A percentile compares a stretch with the other conserved stretches of the same genome.
Conservation (phyloP, 2,329 filamentous ascomycete species). For the Aulographum hederae region DNA sequence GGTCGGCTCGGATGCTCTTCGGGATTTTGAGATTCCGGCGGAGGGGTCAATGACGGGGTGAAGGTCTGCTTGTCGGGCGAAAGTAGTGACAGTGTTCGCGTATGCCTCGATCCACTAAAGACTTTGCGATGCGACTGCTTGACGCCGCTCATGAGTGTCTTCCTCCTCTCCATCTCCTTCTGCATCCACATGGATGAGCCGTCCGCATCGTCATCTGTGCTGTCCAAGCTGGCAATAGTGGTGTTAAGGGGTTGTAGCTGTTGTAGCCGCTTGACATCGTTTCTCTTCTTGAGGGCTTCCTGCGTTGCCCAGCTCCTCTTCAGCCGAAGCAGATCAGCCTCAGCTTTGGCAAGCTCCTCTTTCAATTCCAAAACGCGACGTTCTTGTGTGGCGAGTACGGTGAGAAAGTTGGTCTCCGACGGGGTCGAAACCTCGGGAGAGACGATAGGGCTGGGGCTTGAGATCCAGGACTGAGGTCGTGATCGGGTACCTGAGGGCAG, state of each 20-base stretch:
- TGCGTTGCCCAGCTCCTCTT: conserved; percentile 72
- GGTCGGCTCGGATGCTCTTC: no score
- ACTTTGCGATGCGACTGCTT: conserved; percentile 27
- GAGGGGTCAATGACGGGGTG: neutral
- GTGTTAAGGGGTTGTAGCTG: conserved; percentile 29
- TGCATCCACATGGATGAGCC: conserved; percentile 25
- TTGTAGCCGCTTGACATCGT: neutral
- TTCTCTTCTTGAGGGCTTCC: conserved; percentile 56
- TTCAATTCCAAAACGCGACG: conserved; percentile 74
- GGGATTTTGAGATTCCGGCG: neutral
- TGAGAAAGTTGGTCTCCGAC: conserved; percentile 44
- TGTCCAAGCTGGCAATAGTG: conserved; percentile 11
- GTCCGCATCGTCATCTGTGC: conserved; percentile 20
- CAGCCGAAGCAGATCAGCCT: conserved; percentile 53
- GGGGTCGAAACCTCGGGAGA: conserved; percentile 30
- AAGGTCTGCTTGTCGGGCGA: conserved; percentile 38
- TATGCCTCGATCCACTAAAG: conserved; percentile 45
- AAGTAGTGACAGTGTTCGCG: conserved; percentile 59
- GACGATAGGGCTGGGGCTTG: conserved; percentile 5
- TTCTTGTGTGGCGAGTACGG: conserved; percentile 82
- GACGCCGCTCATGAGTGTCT: conserved; percentile 39
- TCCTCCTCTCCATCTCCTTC: conserved; percentile 55
- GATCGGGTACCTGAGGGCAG: conserved; percentile 15
- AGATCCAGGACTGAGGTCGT: conserved; percentile 18
- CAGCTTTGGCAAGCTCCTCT: conserved; percentile 74